Base-by-base conservation (phyloP, 768 basidiomycete species). In the Mycena belliarum region DNA sequence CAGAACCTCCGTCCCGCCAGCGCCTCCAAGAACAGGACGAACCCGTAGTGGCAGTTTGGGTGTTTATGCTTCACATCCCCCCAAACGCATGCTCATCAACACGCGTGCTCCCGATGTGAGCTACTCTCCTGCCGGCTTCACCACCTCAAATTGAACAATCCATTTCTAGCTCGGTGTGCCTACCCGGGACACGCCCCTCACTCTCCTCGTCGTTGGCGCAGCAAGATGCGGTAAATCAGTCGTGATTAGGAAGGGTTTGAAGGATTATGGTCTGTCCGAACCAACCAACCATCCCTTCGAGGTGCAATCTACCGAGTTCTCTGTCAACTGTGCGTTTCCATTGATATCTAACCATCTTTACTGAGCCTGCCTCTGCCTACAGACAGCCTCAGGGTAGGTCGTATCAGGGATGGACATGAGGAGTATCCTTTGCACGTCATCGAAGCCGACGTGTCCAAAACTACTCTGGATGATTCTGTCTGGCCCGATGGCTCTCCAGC, bases 171-270 rank as follows among this genome's bases (percentile, higher is more conserved):
- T 59, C 37, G 57, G 54, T 57, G 47, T 21, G 41, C 42, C 52
- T 24, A 50, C 53, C 52, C 41, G 70, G 50, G 67, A 63, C 54
- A 62, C 65, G n/a, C 70, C 72, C 45, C 70, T 89, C 47, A 84
- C 86, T 10, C 76, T 98, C 28, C 87, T 87, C 29, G 86, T 98
- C 32, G 79, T 95, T 37, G 96, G 96, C 15, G 80, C 84, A 14
- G 71, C 79, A 37, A 82, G 86, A 32, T 93, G 90, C 58, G 96
- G 95, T 59, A 98, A 98, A 73, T 88, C 91, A 2, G 83, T 85
- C 3, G 80, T 93, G 48, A 90, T 97, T 60, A 77, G 79, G 33
- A 88, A 87, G 68, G 94, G 93, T 12, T 76, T 94, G 53, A 85
- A 83, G 61, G 76, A 79, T 3, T 87, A 84, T 64, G 75, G 77